phyloP scores from a whole-genome alignment of 2,329 filamentous ascomycete species.

The Trichoderma semiorbis region DNA sequence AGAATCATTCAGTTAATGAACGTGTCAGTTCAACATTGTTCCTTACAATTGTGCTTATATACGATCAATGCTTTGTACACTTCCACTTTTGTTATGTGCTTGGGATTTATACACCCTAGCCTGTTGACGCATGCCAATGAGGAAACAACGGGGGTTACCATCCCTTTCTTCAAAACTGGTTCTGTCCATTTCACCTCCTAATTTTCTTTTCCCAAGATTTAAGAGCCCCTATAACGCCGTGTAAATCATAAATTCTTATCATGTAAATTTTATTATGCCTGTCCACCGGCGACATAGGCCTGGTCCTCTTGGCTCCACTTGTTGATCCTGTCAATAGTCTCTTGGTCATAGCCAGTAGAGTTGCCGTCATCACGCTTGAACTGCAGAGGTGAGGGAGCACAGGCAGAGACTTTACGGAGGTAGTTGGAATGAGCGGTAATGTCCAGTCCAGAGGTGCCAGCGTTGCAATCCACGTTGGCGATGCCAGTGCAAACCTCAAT shows the following conservation, averaged over 20 bases:
- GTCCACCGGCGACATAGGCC: constrained; percentile 24
- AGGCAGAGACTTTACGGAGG: constrained; percentile 43
- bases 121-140: neutral
- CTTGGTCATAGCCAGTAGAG: constrained; percentile 30
- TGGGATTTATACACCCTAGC: neutral
- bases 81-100: neutral
- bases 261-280: constrained; percentile 9
- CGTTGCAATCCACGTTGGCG: constrained; percentile 49
- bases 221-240: neutral
- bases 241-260: neutral
- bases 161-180: neutral
- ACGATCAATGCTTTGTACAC: neutral
- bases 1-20: neutral
- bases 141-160: neutral
- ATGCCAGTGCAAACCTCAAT: constrained; percentile 48
- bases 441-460: constrained; percentile 44
- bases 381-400: constrained; percentile 28
- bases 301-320: constrained; percentile 35
- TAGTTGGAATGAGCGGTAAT: constrained; percentile 47
- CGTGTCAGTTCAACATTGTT: neutral
- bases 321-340: constrained; percentile 39
- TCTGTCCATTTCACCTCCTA: neutral
- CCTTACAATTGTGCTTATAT: neutral
- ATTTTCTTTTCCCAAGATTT: neutral
- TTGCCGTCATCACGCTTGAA: constrained; percentile 28